Conservation (phyloP, 2,329 filamentous ascomycete genomes). For the Tetracladium maxilliforme region DNA sequence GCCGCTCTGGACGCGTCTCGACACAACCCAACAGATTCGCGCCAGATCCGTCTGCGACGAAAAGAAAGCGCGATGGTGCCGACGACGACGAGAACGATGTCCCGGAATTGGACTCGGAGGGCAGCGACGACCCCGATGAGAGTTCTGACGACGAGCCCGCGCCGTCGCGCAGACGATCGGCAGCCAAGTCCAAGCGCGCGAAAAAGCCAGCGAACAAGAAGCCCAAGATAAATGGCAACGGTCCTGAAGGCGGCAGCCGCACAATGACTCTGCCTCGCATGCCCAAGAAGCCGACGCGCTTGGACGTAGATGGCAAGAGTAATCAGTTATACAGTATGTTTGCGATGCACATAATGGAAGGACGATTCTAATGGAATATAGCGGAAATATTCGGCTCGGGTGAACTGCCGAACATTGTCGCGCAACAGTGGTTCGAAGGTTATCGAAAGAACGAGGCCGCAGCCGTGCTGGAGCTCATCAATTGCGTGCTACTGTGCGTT, state of each 20-base stretch:
- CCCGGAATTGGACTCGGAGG: constrained; percentile 24
- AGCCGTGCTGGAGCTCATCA: constrained; percentile 48
- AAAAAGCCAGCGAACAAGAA: constrained; percentile 49
- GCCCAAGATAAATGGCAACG: constrained; percentile 46
- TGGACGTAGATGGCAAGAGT: constrained; percentile 23
- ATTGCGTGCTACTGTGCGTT: constrained; percentile 54
- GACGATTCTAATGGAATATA: constrained; percentile 17
- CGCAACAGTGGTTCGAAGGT: constrained; percentile 42
- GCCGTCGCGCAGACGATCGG: constrained; percentile 17
- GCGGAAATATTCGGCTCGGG: constrained; percentile 50
- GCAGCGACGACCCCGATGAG: constrained; percentile 21
- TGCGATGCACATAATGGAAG: background rate
- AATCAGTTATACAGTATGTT: constrained; percentile 14
- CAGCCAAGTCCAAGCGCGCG: constrained; percentile 13
- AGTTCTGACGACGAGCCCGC: constrained; percentile 30
- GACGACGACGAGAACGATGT: constrained; percentile 31
- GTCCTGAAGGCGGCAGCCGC: constrained; percentile 24
- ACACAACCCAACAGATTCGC: constrained; percentile 44
- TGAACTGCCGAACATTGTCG: constrained; percentile 37
- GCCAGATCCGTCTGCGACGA: constrained; percentile 28
- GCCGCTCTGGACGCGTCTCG: constrained; percentile 55
- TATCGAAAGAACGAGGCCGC: constrained; percentile 38
- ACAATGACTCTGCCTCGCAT: constrained; percentile 27
- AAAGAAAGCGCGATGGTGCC: constrained; percentile 41
- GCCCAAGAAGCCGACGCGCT: constrained; percentile 39